Evolutionary conservation across 495 filamentous ascomycete species (phyloP), one percentile per base, ranked within the genome.

Genomic region (Hypoxylon fuscum): DNA sequence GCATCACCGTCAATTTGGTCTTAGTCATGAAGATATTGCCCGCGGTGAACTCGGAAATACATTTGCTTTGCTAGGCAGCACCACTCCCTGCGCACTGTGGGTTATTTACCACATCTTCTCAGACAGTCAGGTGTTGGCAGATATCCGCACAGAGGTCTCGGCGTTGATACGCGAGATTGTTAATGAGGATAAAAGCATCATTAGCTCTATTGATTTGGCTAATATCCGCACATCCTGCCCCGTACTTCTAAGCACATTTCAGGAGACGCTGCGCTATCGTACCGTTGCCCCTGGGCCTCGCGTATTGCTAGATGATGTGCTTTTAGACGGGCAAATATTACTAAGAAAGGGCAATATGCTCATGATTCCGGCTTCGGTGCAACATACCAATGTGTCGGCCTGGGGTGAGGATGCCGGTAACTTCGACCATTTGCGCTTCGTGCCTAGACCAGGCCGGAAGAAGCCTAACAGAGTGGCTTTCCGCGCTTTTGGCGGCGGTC

Each of bases 301-400:
- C 7, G 40, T 63, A 1, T 23, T 75, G 0, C 49, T 68, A 6
- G 63, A 74, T 18, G 72, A 77, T 18, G 70, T 68, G 0, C 12
- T 62, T 1, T 27, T 77, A 1, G 69, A 76, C 20, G 62, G 54
- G 21, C 50, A 55, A 3, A 54, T 68, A 11, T 57, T 76, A 0
- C 66, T 76, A 4, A 76, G 72, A 44, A 73, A 71, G 58, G 73
- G 70, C 2, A 55, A 15, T 10, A 66, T 73, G 53, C 43, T 76
- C 17, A 67, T 68, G 56, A 50, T 77, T 15, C 73, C 72, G 2
- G 60, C 59, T 12, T 35, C 45, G 2, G 68, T 66, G 14, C 65
- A 75, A 31, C 74, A 77, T 38, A 64, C 38, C 4, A 55, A 71
- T 14, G 41, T 15, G 2, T 43, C 47, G 0, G 45, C 57, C 0